Percentiles rank a stretch among this genome's conserved stretches.
phyloP scores from a whole-genome alignment of 2,329 filamentous ascomycete genomes.

The Clarireedia paspali region DNA sequence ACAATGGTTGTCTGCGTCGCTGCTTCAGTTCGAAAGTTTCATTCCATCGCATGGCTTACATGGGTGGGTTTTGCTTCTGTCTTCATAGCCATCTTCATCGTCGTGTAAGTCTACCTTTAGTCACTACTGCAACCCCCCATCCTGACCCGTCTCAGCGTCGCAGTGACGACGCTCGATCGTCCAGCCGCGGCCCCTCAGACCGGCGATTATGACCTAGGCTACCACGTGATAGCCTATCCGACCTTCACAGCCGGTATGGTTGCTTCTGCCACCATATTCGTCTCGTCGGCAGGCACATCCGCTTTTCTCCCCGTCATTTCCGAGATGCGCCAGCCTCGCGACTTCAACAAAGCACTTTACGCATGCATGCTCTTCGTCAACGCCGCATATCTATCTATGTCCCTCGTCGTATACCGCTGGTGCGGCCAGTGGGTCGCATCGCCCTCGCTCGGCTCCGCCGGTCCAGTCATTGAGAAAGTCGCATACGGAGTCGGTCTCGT shows the following conservation, averaged over 20 bases:
- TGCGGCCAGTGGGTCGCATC: conserved; percentile 54
- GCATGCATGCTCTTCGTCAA: conserved; percentile 19
- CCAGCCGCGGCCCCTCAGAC: conserved; percentile 20
- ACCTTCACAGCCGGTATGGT: conserved; percentile 52
- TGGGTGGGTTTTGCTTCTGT: conserved; percentile 39
- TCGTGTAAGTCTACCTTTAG: no score
- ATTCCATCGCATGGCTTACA: conserved; percentile 48
- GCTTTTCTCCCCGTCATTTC: conserved; percentile 58
- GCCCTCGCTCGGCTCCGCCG: conserved; percentile 54
- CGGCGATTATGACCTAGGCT: conserved; percentile 53
- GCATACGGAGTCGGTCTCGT: conserved; percentile 51
- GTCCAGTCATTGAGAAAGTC: conserved; percentile 51
- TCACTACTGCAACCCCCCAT: conserved; percentile 37
- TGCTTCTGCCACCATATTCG: conserved; percentile 51
- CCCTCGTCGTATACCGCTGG: conserved; percentile 30
- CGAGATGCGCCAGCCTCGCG: conserved; percentile 52
- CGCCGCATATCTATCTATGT: conserved; percentile 39
- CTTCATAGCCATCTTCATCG: no score
- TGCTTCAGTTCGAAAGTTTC: no score
- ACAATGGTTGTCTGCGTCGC: conserved; percentile 27
- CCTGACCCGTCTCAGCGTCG: conserved; percentile 18
- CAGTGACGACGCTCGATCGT: conserved; percentile 37
- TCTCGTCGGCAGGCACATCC: conserved; percentile 49
- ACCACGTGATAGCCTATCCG: conserved; percentile 46
- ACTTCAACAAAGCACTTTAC: conserved; percentile 54